Evolutionary conservation across 139 green algal species (phyloP).

Genomic region (Asterochloris erici): DNA sequence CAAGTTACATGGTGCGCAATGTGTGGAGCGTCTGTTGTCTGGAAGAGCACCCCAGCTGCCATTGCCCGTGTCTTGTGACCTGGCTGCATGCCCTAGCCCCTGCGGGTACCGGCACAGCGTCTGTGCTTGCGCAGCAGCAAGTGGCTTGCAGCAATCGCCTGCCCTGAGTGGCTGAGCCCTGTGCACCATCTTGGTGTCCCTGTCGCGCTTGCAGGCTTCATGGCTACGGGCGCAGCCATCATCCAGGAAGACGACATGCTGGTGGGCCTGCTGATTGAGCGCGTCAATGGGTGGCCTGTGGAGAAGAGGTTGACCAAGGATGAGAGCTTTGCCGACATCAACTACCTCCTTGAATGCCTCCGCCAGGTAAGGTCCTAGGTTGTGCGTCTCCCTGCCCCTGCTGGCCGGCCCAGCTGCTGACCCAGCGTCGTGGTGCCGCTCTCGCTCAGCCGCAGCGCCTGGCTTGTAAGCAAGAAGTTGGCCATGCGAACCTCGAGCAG

Average conservation of each 20-base stretch:
- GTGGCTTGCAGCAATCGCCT: no score
- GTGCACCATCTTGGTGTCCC: background rate
- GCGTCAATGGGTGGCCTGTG: conserved; percentile 21
- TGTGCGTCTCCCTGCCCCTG: background rate
- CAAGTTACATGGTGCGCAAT: conserved; percentile 5
- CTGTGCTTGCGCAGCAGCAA: no score
- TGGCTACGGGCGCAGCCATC: conserved; percentile 19
- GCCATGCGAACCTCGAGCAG: no score
- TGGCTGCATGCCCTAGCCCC: no score
- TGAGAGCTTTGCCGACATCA: conserved; percentile 16
- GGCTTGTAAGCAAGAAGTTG: no score
- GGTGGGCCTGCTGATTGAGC: conserved; percentile 21
- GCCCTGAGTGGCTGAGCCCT: no score
- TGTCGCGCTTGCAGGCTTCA: conserved; percentile 14
- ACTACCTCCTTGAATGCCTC: conserved; percentile 17
- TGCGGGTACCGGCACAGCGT: no score
- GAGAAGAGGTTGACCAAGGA: conserved; percentile 22
- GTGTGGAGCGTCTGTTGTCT: background rate
- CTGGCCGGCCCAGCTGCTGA: background rate
- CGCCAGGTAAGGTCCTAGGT: background rate
- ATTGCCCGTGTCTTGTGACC: background rate
- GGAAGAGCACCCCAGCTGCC: background rate
- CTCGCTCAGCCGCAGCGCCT: no score
- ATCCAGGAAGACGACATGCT: conserved; percentile 2
- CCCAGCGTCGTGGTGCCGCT: no score